Evolutionary conservation across 1,284 basidiomycete species (phyloP).

Genomic region (Ustilago shanxiensis): DNA sequence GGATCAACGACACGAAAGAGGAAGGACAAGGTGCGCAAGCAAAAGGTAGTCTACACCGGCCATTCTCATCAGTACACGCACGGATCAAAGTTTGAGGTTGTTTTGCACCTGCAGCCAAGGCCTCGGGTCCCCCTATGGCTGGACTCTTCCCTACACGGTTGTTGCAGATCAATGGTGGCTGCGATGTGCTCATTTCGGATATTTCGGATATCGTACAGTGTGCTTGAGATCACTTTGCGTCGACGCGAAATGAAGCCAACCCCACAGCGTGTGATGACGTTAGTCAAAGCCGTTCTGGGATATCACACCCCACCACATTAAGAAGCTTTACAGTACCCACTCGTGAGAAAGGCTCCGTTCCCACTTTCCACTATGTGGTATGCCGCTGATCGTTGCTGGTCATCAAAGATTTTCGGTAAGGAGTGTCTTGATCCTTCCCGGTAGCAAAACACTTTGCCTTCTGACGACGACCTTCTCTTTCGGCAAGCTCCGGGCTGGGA

Average conservation of each 20-base stretch:
- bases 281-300: not conserved
- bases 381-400: no score
- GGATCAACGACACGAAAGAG: not conserved
- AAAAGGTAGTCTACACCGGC: not conserved
- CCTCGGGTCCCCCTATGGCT: not conserved
- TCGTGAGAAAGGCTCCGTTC: not conserved
- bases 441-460: no score
- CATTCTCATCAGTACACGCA: not conserved
- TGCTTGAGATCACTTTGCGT: not conserved
- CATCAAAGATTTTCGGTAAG: no score
- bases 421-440: no score
- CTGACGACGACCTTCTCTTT: no score
- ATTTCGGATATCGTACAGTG: not conserved
- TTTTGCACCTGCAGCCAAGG: not conserved
- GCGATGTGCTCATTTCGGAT: not conserved
- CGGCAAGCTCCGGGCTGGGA: no score
- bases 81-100: not conserved
- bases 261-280: not conserved
- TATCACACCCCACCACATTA: not conserved
- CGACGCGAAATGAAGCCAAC: not conserved
- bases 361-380: no score
- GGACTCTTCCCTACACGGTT: not conserved
- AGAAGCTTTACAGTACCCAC: no score
- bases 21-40: not conserved
- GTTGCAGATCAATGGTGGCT: not conserved